These are phyloP conservation scores for Artemisia annua DNA, from an alignment of 129 eudicot species.

Conservation along the genomic window DNA sequence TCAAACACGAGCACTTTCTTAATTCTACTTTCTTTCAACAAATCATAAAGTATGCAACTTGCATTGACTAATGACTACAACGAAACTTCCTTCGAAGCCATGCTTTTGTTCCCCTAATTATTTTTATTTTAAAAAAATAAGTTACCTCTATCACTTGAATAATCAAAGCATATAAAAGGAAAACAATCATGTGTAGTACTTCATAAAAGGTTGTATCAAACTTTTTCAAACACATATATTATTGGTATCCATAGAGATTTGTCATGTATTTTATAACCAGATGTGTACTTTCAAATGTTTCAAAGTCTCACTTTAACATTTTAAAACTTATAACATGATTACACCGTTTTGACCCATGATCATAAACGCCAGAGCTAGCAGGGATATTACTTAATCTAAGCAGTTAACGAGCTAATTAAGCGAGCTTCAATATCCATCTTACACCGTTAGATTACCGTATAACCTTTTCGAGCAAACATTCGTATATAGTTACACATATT, in stretches of 20 bases:
- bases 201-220: not conserved
- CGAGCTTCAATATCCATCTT: too few relatives aligned
- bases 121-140: too few relatives aligned
- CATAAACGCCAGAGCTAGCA: too few relatives aligned
- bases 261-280: not conserved
- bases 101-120: not conserved
- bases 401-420: too few relatives aligned
- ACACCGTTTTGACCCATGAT: too few relatives aligned
- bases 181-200: not conserved
- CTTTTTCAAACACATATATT: not conserved
- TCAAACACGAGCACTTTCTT: constrained; percentile 26
- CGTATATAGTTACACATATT: too few relatives aligned
- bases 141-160: not conserved
- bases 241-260: not conserved
- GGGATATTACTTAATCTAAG: too few relatives aligned
- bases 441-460: too few relatives aligned
- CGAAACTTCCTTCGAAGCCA: constrained; percentile 31
- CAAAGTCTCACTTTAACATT: too few relatives aligned
- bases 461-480: too few relatives aligned
- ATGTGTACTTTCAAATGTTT: too few relatives aligned
- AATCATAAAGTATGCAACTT: constrained; percentile 23
- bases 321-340: too few relatives aligned
- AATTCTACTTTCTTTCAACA: constrained; percentile 29
- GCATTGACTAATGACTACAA: constrained; percentile 17
- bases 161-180: not conserved